Conservation (phyloP, 2,329 filamentous ascomycete species). For the Thielaviopsis musarum region DNA sequence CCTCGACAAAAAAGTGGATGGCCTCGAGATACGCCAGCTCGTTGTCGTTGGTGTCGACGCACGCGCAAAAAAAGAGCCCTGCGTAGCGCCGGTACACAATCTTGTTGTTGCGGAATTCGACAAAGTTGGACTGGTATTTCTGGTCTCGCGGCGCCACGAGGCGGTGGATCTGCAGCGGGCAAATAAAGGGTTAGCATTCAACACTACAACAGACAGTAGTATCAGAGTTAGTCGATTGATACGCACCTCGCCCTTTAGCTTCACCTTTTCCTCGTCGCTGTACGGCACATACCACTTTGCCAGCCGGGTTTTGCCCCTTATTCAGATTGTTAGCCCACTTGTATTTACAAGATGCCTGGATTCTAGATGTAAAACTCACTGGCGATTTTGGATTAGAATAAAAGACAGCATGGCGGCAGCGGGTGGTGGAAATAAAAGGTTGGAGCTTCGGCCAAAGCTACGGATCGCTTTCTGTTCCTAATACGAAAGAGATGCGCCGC, state of each 20-base stretch:
- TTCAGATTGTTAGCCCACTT: not conserved
- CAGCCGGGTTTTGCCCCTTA: slow-evolving; percentile 88
- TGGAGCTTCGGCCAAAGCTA: not conserved
- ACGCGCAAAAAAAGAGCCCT: slow-evolving; percentile 96
- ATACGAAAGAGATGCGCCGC: not conserved
- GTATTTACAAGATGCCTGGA: too few relatives aligned
- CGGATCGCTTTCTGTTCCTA: not conserved
- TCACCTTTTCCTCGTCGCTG: slow-evolving; percentile 97
- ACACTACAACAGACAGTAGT: too few relatives aligned
- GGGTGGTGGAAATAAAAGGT: not conserved
- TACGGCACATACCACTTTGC: slow-evolving; percentile 99
- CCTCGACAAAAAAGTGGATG: slow-evolving; percentile 98
- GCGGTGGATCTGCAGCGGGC: slow-evolving; percentile 59
- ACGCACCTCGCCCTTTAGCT: slow-evolving; percentile 85
- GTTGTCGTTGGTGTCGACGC: slow-evolving; percentile 97
- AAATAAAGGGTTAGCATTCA: not conserved
- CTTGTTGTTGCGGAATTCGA: slow-evolving; percentile 89
- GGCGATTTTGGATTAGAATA: slow-evolving; percentile 70
- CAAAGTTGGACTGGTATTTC: slow-evolving; percentile 99
- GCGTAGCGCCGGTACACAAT: slow-evolving; percentile 96
- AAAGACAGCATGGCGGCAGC: slow-evolving; percentile 47
- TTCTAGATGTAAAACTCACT: slow-evolving; percentile 28
- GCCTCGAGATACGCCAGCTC: slow-evolving; percentile 93
- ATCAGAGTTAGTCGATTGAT: not conserved
- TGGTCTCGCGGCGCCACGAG: slow-evolving; percentile 95